These are phyloP conservation scores for Eleusine coracana DNA, from an alignment of 176 grass and related monocot species.

Conservation along the genomic window DNA sequence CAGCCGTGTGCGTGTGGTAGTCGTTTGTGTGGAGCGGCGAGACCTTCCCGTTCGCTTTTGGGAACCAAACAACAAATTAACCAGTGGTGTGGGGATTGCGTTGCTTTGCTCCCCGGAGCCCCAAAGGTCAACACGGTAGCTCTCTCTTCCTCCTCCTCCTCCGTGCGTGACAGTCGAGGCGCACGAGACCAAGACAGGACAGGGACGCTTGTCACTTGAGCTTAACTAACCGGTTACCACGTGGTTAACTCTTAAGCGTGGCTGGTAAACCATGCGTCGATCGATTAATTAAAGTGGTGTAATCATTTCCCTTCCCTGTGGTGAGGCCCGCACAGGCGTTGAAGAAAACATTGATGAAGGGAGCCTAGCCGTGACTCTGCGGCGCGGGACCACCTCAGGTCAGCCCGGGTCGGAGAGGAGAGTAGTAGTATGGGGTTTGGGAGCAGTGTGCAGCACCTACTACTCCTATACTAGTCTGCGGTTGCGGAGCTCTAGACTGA, in stretches of 20 bases:
- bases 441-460: neutral
- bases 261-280: neutral
- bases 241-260: neutral
- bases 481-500: constrained; percentile 13
- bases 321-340: too few relatives aligned
- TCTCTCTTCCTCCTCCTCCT: too few relatives aligned
- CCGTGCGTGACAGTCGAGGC: neutral
- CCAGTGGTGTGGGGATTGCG: neutral
- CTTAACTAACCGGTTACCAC: neutral
- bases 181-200: neutral
- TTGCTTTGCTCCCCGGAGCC: neutral
- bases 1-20: neutral
- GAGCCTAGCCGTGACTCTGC: too few relatives aligned
- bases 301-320: too few relatives aligned
- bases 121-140: constrained; percentile 28
- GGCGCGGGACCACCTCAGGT: neutral
- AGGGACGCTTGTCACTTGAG: neutral
- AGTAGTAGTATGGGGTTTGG: neutral
- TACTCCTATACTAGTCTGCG: too few relatives aligned
- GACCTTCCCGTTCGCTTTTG: neutral
- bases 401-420: neutral
- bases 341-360: too few relatives aligned
- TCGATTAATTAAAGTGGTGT: too few relatives aligned
- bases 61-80: neutral
- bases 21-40: neutral